Evolutionary conservation across 1,139 yeast genomes (phyloP).

Genomic region (Hansenula sp.): DNA sequence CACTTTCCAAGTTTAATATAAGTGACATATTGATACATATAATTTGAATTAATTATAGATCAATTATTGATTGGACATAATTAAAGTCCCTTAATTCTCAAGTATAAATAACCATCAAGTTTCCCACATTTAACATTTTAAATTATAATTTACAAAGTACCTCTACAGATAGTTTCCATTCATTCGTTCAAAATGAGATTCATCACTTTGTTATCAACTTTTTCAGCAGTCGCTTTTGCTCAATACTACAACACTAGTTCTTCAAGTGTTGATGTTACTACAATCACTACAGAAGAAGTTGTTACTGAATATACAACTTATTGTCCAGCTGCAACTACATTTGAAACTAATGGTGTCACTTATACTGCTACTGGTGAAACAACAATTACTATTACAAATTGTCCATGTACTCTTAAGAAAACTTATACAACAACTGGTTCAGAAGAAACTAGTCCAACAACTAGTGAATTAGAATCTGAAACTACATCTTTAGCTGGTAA

Average conservation of each 20-base stretch:
- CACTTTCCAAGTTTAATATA: too few relatives aligned
- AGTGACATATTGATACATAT: too few relatives aligned
- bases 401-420: conserved; percentile 41
- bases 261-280: conserved; percentile 1
- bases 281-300: conserved; percentile 13
- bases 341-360: conserved; percentile 41
- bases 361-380: conserved; percentile 47
- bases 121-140: not conserved
- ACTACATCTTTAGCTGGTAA: too few relatives aligned
- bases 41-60: too few relatives aligned
- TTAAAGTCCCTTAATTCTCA: too few relatives aligned
- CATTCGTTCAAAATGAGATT: conserved; percentile 1
- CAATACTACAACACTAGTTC: conserved; percentile 5
- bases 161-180: not conserved
- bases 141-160: not conserved
- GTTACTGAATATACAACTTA: conserved; percentile 35
- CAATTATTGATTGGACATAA: too few relatives aligned
- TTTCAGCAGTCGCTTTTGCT: conserved; percentile 7
- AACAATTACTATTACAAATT: conserved; percentile 50
- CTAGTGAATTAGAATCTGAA: not conserved
- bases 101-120: not conserved
- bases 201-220: not conserved
- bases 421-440: not conserved
- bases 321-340: conserved; percentile 52
- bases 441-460: not conserved